phyloP scores from a whole-genome alignment of 768 basidiomycete species.

The Leccinum imitatum region DNA sequence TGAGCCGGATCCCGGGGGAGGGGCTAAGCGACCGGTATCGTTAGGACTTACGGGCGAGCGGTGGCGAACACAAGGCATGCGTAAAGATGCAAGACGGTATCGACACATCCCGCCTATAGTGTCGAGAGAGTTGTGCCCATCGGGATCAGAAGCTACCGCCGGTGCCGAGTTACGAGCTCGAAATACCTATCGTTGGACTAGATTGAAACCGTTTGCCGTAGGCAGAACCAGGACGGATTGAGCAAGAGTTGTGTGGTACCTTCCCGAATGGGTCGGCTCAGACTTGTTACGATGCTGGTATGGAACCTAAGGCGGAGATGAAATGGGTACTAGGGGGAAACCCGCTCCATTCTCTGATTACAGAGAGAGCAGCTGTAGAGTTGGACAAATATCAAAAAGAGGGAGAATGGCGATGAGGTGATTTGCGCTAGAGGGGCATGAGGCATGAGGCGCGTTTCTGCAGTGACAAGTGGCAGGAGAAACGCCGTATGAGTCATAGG shows the following conservation, averaged over 20 bases:
- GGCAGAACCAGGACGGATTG: conserved; percentile 27
- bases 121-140: neutral
- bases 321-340: conserved; percentile 16
- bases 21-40: neutral
- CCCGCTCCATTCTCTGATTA: conserved; percentile 23
- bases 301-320: conserved; percentile 31
- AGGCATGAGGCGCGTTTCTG: conserved; percentile 13
- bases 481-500: conserved; percentile 17
- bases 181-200: conserved; percentile 2
- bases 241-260: conserved; percentile 12
- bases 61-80: neutral
- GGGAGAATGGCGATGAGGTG: conserved; percentile 17
- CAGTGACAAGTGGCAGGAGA: conserved; percentile 7
- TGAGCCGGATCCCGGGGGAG: conserved; percentile 11
- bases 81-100: neutral
- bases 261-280: conserved; percentile 22
- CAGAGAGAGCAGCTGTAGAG: conserved; percentile 3
- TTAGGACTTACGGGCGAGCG: neutral
- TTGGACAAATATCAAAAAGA: conserved; percentile 15
- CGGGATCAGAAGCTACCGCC: conserved; percentile 17
- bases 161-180: conserved; percentile 19
- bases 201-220: conserved; percentile 19
- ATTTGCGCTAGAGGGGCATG: conserved; percentile 19
- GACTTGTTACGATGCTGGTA: neutral
- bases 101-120: neutral